These are phyloP conservation scores for Tuber aestivum DNA, from an alignment of 495 filamentous ascomycete genomes.

Conservation along the genomic window DNA sequence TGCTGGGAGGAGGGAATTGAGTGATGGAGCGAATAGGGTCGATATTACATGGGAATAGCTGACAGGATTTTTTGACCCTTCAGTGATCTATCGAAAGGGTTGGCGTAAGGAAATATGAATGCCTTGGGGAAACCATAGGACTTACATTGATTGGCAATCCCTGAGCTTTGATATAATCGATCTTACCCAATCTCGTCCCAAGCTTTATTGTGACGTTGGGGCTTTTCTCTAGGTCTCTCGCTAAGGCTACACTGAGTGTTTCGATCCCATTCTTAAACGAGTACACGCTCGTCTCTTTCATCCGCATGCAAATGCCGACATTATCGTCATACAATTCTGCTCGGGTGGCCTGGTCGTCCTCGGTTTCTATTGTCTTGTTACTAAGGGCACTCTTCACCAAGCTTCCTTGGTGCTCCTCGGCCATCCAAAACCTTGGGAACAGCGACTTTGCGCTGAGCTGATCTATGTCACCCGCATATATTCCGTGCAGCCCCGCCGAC, in stretches of 20 bases:
- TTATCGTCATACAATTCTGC: constrained; percentile 26
- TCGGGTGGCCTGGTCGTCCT: constrained; percentile 23
- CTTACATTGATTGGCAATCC: constrained; percentile 26
- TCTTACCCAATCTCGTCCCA: constrained; percentile 43
- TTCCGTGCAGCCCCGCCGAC: constrained; percentile 78
- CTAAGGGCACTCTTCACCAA: constrained; percentile 19
- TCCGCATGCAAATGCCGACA: constrained; percentile 18
- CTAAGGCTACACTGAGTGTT: constrained; percentile 50
- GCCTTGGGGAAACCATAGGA: neutral
- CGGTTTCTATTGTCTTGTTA: constrained; percentile 13
- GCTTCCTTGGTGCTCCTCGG: constrained; percentile 48
- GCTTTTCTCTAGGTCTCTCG: constrained; percentile 45
- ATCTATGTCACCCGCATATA: constrained; percentile 88
- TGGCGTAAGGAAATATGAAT: neutral
- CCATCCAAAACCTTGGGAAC: constrained; percentile 51
- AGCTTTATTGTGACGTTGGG: constrained; percentile 54
- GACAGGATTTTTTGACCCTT: constrained; percentile 13
- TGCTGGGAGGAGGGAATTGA: constrained; percentile 45
- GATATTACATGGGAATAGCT: constrained; percentile 63
- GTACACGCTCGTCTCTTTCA: constrained; percentile 49
- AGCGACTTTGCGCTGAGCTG: constrained; percentile 65
- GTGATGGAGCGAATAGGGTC: constrained; percentile 54
- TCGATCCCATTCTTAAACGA: constrained; percentile 58
- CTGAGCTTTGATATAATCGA: constrained; percentile 17
- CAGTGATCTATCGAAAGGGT: constrained; percentile 12